phyloP scores from a whole-genome alignment of 129 eudicot genomes.

The Calendula officinalis region DNA sequence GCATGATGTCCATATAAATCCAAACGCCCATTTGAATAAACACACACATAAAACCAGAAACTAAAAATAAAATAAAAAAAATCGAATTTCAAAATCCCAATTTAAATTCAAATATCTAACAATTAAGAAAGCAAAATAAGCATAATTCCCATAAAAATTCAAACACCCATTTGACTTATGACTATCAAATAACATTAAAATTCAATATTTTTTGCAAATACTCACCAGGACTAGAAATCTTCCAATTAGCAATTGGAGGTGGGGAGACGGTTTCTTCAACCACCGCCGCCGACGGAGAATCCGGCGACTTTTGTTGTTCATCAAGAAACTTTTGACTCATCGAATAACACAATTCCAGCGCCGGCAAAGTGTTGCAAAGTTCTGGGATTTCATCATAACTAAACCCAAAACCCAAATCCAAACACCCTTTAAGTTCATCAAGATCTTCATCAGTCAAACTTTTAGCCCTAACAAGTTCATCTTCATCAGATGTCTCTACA shows the following conservation, averaged over 20 bases:
- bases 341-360: slow-evolving; percentile 68
- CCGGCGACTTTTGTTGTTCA: slow-evolving; percentile 47
- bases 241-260: slow-evolving; percentile 62
- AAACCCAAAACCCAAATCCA: slow-evolving; percentile 71
- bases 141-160: background rate
- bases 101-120: no score
- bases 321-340: slow-evolving; percentile 62
- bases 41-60: no score
- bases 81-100: no score
- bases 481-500: slow-evolving; percentile 43
- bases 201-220: background rate
- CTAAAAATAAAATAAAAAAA: no score
- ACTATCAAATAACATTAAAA: background rate
- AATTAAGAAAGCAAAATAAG: background rate
- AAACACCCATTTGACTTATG: background rate
- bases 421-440: slow-evolving; percentile 59
- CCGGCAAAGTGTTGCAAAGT: slow-evolving; percentile 62
- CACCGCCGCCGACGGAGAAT: slow-evolving; percentile 19
- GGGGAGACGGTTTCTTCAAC: slow-evolving; percentile 33
- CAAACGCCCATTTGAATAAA: no score
- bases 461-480: slow-evolving; percentile 50
- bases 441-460: slow-evolving; percentile 65
- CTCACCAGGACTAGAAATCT: slow-evolving; percentile 77
- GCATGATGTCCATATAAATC: background rate
- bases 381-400: slow-evolving; percentile 62